Base-by-base conservation (phyloP, 176 grass and related monocot genomes). In the Musa itinerans region DNA sequence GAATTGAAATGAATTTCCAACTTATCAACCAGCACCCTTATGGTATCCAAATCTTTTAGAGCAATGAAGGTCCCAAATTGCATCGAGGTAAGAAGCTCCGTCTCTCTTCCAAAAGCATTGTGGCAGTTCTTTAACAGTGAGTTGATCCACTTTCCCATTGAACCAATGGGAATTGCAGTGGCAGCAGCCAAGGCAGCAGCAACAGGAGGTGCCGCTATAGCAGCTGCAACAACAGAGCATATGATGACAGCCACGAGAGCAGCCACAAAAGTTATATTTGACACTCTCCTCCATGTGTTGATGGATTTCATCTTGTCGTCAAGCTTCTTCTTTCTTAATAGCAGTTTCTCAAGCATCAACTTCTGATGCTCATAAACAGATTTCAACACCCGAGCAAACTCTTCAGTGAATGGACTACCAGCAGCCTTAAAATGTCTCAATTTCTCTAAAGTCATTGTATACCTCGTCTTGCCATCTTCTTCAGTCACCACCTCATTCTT, bases 391-490 rank as follows among this genome's bases (percentile, higher is more conserved):
- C 50, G 29, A 70, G 68, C 16, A 8, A 70, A 70, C 17, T 70
- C 68, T 50, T 70, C 68, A 11, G 68, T 70, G 68, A 70, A 70
- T 50, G 68, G 68, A 70, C 20, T 70, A 50, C 68, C 68, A 70
- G 34, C 17, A 51, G 15, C 43, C 43, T 70, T 70, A 50, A 70
- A 70, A 20, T 70, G 34, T 49, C 48, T 70, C 68, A 70, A 70
- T 51, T 70, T 70, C 34, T 70, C 68, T 51, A 70, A 15, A 1
- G 68, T 70, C 68, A 21, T 52, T 51, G 68, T 52, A 50, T 70
- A 70, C 48, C 51, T 70, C 19, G 2, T 62, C 48, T 50, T 51
- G 68, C 1, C 17, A 50, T 70, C 51, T 51, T 20, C 48, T 51
- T 51, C 68, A 13, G 68, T 48, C 21, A n/a, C 43, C 7, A 20